Conservation (phyloP, 148 eudicot genomes). For the Silene uniflora region DNA sequence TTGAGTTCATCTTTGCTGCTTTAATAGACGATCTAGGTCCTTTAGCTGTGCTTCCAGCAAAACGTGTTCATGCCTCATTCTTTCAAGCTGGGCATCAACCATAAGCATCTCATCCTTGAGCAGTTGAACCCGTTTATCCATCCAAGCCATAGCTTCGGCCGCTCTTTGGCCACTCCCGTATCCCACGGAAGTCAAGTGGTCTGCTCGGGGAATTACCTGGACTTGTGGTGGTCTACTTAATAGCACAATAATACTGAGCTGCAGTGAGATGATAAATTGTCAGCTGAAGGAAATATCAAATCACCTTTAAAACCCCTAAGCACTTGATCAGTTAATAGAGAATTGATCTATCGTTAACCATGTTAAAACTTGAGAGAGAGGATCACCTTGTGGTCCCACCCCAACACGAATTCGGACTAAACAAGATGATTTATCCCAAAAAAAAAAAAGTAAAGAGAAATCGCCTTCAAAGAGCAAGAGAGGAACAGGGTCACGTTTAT, state of each 20-base stretch:
- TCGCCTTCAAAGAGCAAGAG: background rate
- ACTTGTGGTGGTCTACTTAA: constrained; percentile 68
- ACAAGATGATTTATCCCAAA: no score
- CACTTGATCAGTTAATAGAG: no score
- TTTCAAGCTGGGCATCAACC: constrained; percentile 65
- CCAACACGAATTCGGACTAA: no score
- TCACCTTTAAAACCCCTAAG: no score
- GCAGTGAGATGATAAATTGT: constrained; percentile 23
- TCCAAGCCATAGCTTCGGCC: constrained; percentile 46
- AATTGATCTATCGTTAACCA: no score
- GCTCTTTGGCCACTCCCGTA: constrained; percentile 33
- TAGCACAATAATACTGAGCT: constrained; percentile 82
- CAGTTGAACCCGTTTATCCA: constrained; percentile 62
- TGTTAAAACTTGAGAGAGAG: no score
- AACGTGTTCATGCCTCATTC: constrained; percentile 61
- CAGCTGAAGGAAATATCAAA: background rate
- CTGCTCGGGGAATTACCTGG: constrained; percentile 33
- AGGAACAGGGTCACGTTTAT: constrained; percentile 9
- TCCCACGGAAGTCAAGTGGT: constrained; percentile 21
- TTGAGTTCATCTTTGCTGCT: constrained; percentile 22
- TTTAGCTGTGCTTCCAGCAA: constrained; percentile 47
- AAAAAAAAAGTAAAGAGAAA: no score
- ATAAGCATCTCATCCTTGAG: constrained; percentile 81
- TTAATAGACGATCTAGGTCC: constrained; percentile 42
- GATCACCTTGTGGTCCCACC: no score